phyloP scores from a whole-genome alignment of 495 filamentous ascomycete genomes.

The Daldinia loculata region DNA sequence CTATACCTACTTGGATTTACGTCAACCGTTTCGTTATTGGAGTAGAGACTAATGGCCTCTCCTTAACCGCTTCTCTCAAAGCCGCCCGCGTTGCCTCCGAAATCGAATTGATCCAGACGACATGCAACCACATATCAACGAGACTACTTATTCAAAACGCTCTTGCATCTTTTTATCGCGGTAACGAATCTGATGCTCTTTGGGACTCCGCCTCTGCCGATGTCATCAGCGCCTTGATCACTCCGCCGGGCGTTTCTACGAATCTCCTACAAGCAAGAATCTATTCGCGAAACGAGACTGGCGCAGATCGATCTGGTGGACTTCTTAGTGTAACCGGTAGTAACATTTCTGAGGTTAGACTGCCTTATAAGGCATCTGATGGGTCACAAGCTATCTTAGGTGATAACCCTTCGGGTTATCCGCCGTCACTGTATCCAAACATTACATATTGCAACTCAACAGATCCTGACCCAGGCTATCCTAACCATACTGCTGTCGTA shows the following conservation, averaged over 20 bases:
- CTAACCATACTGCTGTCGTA: conserved; percentile 50
- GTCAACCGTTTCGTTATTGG: conserved; percentile 77
- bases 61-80: conserved; percentile 85
- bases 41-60: conserved; percentile 66
- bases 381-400: conserved; percentile 67
- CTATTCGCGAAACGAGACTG: conserved; percentile 70
- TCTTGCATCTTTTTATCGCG: conserved; percentile 67
- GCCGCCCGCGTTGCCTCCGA: conserved; percentile 80
- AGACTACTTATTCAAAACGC: conserved; percentile 71
- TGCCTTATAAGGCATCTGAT: conserved; percentile 67
- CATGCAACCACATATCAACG: conserved; percentile 70
- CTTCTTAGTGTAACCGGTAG: conserved; percentile 70
- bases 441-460: conserved; percentile 65
- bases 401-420: conserved; percentile 67
- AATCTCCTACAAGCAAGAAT: conserved; percentile 72
- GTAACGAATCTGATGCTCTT: conserved; percentile 59
- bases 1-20: conserved; percentile 69
- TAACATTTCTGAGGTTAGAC: conserved; percentile 53
- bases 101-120: conserved; percentile 75
- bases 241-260: conserved; percentile 58
- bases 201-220: conserved; percentile 67
- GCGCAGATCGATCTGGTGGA: conserved; percentile 49
- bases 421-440: conserved; percentile 75
- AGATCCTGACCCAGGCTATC: conserved; percentile 48
- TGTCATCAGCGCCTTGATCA: conserved; percentile 66